phyloP scores from a whole-genome alignment of 1,139 yeast genomes.

The Kodamaea plutei region DNA sequence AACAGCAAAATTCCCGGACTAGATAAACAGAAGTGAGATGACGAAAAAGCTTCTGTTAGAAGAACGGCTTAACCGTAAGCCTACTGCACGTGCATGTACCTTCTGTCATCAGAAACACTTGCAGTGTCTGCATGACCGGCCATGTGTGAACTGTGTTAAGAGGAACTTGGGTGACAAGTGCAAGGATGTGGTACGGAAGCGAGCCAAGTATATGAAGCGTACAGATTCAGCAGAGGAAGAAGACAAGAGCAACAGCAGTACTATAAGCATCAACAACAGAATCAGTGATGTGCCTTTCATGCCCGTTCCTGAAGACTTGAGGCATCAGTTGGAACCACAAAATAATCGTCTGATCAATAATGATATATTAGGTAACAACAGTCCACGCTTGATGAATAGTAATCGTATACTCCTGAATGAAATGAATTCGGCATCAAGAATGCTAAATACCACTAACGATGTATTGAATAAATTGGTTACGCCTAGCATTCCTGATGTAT shows the following conservation, averaged over 20 bases:
- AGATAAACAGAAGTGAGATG: too few relatives aligned
- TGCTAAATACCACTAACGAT: conserved; percentile 38
- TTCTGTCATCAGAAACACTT: conserved; percentile 70
- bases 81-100: conserved; percentile 64
- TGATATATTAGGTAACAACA: too few relatives aligned
- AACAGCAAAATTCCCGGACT: too few relatives aligned
- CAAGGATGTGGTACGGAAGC: conserved; percentile 55
- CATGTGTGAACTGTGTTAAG: conserved; percentile 67
- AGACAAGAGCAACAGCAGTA: too few relatives aligned
- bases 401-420: too few relatives aligned
- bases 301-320: background rate
- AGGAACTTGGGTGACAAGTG: conserved; percentile 54
- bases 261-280: too few relatives aligned
- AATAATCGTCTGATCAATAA: too few relatives aligned
- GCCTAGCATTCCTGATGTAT: background rate
- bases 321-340: background rate
- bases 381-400: too few relatives aligned
- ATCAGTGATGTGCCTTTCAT: background rate
- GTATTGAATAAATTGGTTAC: conserved; percentile 28
- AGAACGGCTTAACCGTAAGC: conserved; percentile 52
- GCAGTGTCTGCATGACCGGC: conserved; percentile 59
- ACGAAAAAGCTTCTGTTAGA: conserved; percentile 54
- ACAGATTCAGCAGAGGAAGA: too few relatives aligned
- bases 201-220: conserved; percentile 39
- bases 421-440: too few relatives aligned